A percentile compares a stretch with the other conserved stretches of the same genome.
These are phyloP conservation scores for Saturnispora silvae DNA, from an alignment of 805 yeast genomes.

Conservation along the genomic window DNA sequence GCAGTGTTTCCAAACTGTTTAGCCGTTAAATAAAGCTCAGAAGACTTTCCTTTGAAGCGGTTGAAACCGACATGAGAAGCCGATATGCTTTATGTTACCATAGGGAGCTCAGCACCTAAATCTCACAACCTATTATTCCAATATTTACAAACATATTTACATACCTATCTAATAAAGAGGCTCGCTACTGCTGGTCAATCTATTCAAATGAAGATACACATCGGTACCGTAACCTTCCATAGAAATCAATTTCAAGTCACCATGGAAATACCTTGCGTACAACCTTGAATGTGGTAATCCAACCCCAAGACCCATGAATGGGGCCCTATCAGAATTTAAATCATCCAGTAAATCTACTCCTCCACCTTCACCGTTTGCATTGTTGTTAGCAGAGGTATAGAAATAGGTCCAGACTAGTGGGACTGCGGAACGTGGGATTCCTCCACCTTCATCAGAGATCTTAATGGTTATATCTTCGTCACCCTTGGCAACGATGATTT, in stretches of 20 bases:
- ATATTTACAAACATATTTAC: no score
- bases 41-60: no score
- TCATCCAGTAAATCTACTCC: constrained; percentile 1
- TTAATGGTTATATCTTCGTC: constrained; percentile 85
- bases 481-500: constrained; percentile 81
- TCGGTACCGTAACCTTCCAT: constrained; percentile 96
- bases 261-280: constrained; percentile 85
- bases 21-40: no score
- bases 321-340: constrained; percentile 39
- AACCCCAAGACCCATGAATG: constrained; percentile 92
- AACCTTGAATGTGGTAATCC: constrained; percentile 80
- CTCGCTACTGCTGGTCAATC: constrained; percentile 64
- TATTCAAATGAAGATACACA: constrained; percentile 75
- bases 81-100: no score
- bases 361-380: constrained; percentile 30
- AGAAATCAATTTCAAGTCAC: constrained; percentile 74
- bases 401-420: constrained; percentile 87
- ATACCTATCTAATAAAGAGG: constrained; percentile 45
- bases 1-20: no score
- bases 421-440: constrained; percentile 73
- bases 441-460: constrained; percentile 90
- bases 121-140: no score
- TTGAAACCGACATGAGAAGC: no score
- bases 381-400: constrained; percentile 77
- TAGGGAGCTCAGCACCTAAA: no score